Percentiles rank a stretch among this genome's conserved stretches.
Evolutionary conservation across 2,329 filamentous ascomycete genomes (phyloP).

Genomic region (Penicillium sp.): DNA sequence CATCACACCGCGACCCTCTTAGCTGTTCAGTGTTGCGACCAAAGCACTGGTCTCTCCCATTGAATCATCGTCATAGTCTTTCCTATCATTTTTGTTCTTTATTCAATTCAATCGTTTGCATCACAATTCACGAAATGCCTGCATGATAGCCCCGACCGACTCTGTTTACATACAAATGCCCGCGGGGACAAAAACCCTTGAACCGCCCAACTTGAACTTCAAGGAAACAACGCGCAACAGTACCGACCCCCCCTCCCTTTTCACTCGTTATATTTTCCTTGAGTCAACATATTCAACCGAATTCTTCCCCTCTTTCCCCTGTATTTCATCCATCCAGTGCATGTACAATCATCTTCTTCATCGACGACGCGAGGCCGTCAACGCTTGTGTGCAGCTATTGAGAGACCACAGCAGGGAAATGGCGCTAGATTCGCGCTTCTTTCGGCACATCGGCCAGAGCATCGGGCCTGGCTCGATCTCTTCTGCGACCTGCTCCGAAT

Average conservation of each 20-base stretch:
- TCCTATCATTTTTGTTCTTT: background rate
- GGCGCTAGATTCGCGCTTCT: slow-evolving; percentile 42
- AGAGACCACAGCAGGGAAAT: slow-evolving; percentile 36
- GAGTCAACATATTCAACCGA: background rate
- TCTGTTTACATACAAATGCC: slow-evolving; percentile 9
- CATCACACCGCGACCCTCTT: background rate
- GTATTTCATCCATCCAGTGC: slow-evolving; percentile 24
- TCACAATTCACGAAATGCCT: background rate
- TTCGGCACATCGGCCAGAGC: slow-evolving; percentile 30
- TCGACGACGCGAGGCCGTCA: slow-evolving; percentile 40
- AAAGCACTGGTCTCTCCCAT: background rate
- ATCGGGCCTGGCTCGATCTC: slow-evolving; percentile 33
- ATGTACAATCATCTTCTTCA: slow-evolving; percentile 40
- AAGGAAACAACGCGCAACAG: slow-evolving; percentile 19
- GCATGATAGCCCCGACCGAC: background rate
- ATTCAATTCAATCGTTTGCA: background rate
- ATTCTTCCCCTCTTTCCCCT: background rate
- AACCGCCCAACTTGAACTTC: slow-evolving; percentile 2
- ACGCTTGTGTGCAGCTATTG: slow-evolving; percentile 40
- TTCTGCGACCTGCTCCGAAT: slow-evolving; percentile 32
- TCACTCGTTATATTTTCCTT: slow-evolving; percentile 8
- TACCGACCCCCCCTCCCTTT: slow-evolving; percentile 17
- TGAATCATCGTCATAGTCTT: background rate
- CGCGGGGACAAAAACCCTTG: slow-evolving; percentile 3
- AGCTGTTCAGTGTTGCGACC: background rate